Evolutionary conservation across 2,329 filamentous ascomycete species (phyloP).

Genomic region (Botrytis elliptica): DNA sequence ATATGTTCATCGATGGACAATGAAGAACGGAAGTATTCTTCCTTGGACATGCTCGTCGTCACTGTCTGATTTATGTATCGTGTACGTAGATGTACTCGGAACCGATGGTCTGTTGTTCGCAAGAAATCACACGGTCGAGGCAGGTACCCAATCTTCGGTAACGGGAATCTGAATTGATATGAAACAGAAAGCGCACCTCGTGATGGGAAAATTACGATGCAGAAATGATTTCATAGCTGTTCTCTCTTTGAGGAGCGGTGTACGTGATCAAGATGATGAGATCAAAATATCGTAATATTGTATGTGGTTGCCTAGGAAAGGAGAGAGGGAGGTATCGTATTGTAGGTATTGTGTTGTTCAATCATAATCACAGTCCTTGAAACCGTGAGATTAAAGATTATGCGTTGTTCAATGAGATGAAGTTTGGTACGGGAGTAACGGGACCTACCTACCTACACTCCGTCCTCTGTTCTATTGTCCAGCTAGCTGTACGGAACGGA

Average conservation of each 20-base stretch:
- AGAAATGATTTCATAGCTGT: background rate
- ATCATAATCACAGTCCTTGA: too few relatives aligned
- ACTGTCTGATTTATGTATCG: background rate
- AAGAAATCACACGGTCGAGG: background rate
- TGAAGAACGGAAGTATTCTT: background rate
- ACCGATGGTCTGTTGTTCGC: background rate
- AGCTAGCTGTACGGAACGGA: background rate
- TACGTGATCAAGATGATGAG: background rate
- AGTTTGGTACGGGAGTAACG: too few relatives aligned
- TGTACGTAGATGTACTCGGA: too few relatives aligned
- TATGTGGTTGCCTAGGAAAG: background rate
- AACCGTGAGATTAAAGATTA: background rate
- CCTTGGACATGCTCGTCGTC: background rate
- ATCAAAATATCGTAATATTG: background rate
- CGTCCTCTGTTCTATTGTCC: too few relatives aligned
- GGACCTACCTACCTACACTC: too few relatives aligned
- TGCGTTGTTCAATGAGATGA: background rate
- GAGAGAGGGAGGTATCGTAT: too few relatives aligned
- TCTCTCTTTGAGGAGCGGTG: slow-evolving; percentile 4
- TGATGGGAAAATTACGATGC: background rate
- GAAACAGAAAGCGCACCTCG: background rate
- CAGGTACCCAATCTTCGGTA: background rate
- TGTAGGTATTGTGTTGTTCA: too few relatives aligned
- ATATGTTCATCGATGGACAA: background rate
- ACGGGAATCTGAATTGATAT: background rate